These are phyloP conservation scores for Melastoma candidum DNA, from an alignment of 441 rosid species.

Conservation along the genomic window DNA sequence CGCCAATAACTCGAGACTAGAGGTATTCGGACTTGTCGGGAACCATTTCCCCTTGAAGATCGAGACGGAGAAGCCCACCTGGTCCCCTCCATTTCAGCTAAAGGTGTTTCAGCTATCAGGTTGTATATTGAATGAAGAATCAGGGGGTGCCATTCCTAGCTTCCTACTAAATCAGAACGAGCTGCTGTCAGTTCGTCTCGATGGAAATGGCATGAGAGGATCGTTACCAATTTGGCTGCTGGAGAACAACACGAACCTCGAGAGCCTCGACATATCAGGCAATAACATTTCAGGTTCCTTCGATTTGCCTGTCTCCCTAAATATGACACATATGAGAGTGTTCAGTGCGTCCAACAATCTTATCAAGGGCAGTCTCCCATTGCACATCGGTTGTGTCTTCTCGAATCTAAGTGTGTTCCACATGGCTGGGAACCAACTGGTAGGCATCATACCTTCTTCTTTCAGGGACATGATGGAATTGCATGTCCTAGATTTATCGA, in stretches of 20 bases:
- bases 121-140: neutral
- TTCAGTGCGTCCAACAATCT: conserved; percentile 21
- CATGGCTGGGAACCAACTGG: conserved; percentile 11
- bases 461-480: conserved; percentile 8
- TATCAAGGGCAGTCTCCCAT: conserved; percentile 7
- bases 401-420: neutral
- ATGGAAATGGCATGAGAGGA: no score
- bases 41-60: neutral
- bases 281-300: conserved; percentile 5
- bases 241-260: no score
- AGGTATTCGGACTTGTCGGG: neutral
- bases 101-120: neutral
- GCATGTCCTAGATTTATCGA: neutral
- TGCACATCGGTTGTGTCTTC: neutral
- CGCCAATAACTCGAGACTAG: conserved; percentile 22
- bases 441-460: conserved; percentile 18
- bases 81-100: conserved; percentile 11
- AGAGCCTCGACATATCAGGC: no score
- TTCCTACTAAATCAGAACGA: conserved; percentile 19
- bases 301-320: neutral
- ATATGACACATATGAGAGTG: neutral
- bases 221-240: no score
- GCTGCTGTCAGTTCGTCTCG: no score
- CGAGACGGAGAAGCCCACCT: conserved; percentile 1
- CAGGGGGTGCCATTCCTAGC: conserved; percentile 7